Evolutionary conservation across 306 rosid genomes (phyloP).

Genomic region (Geum urbanum): DNA sequence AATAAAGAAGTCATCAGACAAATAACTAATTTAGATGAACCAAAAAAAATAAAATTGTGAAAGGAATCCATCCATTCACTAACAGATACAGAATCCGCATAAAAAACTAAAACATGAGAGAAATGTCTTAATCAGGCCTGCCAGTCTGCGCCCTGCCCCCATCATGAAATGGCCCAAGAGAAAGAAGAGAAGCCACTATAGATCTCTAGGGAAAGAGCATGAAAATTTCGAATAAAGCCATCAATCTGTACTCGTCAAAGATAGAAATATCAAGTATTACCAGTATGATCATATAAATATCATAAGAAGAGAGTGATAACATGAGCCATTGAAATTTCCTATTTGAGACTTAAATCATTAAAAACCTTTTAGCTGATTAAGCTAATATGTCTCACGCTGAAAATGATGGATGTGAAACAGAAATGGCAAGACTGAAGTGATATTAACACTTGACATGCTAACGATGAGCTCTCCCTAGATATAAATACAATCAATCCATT

Average conservation of each 20-base stretch:
- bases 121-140: neutral
- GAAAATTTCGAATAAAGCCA: neutral
- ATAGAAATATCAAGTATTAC: neutral
- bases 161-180: too few species aligned
- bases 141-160: neutral
- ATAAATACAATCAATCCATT: neutral
- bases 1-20: conserved; percentile 6
- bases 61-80: neutral
- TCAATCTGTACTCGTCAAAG: neutral
- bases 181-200: neutral
- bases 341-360: neutral
- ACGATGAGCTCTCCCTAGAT: neutral
- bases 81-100: neutral
- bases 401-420: neutral
- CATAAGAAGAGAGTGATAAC: neutral
- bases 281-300: too few species aligned
- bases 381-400: neutral
- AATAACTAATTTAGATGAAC: neutral
- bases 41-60: neutral
- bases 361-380: neutral
- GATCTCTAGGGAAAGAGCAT: neutral
- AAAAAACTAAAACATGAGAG: neutral
- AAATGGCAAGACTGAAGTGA: neutral
- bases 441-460: neutral
- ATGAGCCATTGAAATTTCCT: neutral